These are phyloP conservation scores for Dipteronia dyeriana DNA, from an alignment of 345 rosid genomes.

Conservation along the genomic window DNA sequence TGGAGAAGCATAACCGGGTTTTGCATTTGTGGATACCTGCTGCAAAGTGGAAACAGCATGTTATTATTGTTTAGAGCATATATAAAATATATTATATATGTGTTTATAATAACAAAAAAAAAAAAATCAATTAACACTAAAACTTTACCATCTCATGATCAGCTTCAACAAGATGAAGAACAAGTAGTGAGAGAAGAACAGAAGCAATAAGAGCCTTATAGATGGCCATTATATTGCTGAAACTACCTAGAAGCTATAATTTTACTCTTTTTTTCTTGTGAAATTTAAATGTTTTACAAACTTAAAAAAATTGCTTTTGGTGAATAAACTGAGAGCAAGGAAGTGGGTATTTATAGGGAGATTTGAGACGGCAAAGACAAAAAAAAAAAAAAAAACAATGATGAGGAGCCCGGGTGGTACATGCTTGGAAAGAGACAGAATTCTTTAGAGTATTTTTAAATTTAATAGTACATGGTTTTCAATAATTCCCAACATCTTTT, in stretches of 20 bases:
- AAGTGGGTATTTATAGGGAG: constrained; percentile 27
- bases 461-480: background rate
- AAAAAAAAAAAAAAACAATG: no score
- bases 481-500: no score
- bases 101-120: no score
- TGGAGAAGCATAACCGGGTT: background rate
- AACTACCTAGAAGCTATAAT: background rate
- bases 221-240: constrained; percentile 36
- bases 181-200: constrained; percentile 51
- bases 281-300: no score
- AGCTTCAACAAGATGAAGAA: constrained; percentile 48
- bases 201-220: constrained; percentile 46
- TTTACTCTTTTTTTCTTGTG: no score
- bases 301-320: background rate
- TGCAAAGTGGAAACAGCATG: no score
- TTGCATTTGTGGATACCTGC: constrained; percentile 9
- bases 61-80: no score
- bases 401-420: background rate
- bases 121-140: background rate
- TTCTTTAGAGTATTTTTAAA: no score
- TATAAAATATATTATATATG: background rate
- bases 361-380: background rate
- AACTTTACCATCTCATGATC: constrained; percentile 28
- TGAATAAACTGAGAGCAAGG: background rate
- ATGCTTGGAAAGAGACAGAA: no score